Evolutionary conservation across 2,329 filamentous ascomycete species (phyloP).

Genomic region (Aspergillus udagawae): DNA sequence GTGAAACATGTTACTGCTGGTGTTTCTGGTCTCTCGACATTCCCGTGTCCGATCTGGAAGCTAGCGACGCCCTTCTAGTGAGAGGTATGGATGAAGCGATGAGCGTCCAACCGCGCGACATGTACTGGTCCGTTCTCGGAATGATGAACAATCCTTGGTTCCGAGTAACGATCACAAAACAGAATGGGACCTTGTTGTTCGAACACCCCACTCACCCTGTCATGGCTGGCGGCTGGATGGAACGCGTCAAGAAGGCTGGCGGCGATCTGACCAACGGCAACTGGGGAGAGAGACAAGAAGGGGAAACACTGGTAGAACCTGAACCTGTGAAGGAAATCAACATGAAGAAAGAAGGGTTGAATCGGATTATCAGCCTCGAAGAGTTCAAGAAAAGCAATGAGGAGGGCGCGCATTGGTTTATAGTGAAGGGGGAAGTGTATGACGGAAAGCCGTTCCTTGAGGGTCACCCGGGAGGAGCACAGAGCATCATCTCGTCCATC

Average conservation of each 20-base stretch:
- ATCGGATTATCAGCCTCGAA: slow-evolving; percentile 62
- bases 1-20: slow-evolving; percentile 84
- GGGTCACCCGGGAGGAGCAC: slow-evolving; percentile 79
- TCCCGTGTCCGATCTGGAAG: slow-evolving; percentile 56
- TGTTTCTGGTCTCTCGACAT: slow-evolving; percentile 83
- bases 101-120: slow-evolving; percentile 81
- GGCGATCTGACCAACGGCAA: slow-evolving; percentile 76
- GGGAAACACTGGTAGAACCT: slow-evolving; percentile 39
- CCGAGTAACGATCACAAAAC: slow-evolving; percentile 69
- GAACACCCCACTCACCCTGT: slow-evolving; percentile 86
- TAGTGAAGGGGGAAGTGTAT: slow-evolving; percentile 83
- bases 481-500: slow-evolving; percentile 79
- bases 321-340: slow-evolving; percentile 63
- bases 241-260: slow-evolving; percentile 76
- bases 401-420: slow-evolving; percentile 73
- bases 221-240: slow-evolving; percentile 87
- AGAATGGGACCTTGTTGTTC: slow-evolving; percentile 64
- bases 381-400: slow-evolving; percentile 67
- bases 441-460: slow-evolving; percentile 78
- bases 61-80: slow-evolving; percentile 70
- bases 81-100: slow-evolving; percentile 87
- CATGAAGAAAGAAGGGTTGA: slow-evolving; percentile 69
- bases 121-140: slow-evolving; percentile 92
- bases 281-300: slow-evolving; percentile 71
- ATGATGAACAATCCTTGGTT: slow-evolving; percentile 99